phyloP scores from a whole-genome alignment of 495 filamentous ascomycete genomes.

The Neurospora sp. region DNA sequence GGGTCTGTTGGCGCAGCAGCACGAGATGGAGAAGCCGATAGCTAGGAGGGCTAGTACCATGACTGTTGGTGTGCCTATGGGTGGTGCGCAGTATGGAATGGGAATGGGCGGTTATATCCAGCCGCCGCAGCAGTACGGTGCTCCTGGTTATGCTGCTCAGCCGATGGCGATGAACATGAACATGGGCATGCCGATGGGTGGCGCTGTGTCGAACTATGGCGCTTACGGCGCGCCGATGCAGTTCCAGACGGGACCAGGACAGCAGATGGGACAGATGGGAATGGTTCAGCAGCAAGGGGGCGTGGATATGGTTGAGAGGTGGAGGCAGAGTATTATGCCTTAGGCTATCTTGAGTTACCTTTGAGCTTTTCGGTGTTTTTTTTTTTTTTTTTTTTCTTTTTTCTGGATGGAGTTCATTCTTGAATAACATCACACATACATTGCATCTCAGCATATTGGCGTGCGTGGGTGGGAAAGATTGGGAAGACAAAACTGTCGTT shows the following conservation, averaged over 20 bases:
- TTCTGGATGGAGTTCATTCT: neutral
- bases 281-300: slow-evolving; percentile 37
- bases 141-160: neutral
- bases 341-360: too few relatives aligned
- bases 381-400: neutral
- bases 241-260: neutral
- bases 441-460: neutral
- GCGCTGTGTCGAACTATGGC: neutral
- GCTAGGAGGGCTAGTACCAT: neutral
- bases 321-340: slow-evolving; percentile 72
- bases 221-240: slow-evolving; percentile 22
- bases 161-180: neutral
- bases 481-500: neutral
- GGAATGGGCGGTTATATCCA: neutral
- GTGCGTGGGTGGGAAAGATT: neutral
- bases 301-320: slow-evolving; percentile 74
- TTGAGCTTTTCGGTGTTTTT: too few relatives aligned
- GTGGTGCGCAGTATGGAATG: neutral
- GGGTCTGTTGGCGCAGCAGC: neutral
- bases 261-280: neutral
- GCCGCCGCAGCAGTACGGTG: neutral
- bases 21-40: neutral
- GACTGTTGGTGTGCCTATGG: neutral
- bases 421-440: neutral
- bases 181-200: neutral